Evolutionary conservation across 345 rosid genomes (phyloP).

Genomic region (Salix arbutifolia): DNA sequence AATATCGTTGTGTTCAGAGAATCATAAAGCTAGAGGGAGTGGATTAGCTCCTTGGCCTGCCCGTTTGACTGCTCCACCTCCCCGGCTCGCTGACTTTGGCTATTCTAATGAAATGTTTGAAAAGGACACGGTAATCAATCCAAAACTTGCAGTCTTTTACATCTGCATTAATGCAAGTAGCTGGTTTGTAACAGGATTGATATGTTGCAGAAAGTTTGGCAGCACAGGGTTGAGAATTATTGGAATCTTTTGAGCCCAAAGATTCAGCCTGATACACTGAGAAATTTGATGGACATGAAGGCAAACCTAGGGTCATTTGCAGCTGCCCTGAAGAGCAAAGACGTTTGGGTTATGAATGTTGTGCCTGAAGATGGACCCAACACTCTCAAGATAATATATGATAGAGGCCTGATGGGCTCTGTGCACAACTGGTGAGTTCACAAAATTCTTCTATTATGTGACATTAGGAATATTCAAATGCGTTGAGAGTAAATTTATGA

Average conservation of each 20-base stretch:
- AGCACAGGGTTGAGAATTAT: constrained; percentile 61
- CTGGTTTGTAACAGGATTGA: background rate
- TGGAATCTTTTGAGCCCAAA: constrained; percentile 79
- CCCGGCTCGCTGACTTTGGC: constrained; percentile 87
- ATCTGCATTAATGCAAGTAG: constrained; percentile 7
- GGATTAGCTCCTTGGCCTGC: constrained; percentile 99
- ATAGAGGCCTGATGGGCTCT: constrained; percentile 85
- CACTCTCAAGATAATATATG: constrained; percentile 77
- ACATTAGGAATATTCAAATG: background rate
- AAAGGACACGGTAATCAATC: constrained; percentile 65
- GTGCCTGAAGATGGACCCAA: constrained; percentile 80
- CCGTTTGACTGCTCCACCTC: constrained; percentile 76
- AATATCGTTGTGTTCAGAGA: background rate
- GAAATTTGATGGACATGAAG: constrained; percentile 99
- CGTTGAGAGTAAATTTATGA: background rate
- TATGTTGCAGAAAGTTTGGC: constrained; percentile 66
- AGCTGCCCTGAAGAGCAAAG: constrained; percentile 75
- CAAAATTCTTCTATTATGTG: background rate
- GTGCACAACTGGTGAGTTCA: constrained; percentile 68
- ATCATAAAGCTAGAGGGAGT: constrained; percentile 60
- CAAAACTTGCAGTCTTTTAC: background rate
- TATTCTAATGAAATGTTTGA: constrained; percentile 70
- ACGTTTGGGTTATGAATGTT: constrained; percentile 95
- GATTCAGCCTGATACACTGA: constrained; percentile 55
- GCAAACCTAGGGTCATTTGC: constrained; percentile 89